Conservation (phyloP, 169 alveolate species). For the Miamiensis avidus region DNA sequence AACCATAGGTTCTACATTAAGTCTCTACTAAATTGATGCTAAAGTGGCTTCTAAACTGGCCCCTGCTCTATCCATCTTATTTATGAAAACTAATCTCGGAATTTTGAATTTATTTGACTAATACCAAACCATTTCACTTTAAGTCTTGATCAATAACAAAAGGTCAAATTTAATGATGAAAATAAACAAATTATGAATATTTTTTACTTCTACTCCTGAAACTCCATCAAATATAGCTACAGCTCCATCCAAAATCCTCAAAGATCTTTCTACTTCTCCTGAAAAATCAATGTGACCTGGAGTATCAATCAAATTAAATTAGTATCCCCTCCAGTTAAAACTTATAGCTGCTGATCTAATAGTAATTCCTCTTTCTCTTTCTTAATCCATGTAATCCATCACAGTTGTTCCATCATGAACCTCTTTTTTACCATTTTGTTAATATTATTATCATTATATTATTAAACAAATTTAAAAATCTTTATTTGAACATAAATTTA, state of each 20-base stretch:
- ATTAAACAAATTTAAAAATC: not conserved
- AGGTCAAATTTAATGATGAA: not conserved
- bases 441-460: no score
- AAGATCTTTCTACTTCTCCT: constrained; percentile 93
- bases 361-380: constrained; percentile 96
- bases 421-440: no score
- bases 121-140: constrained; percentile 94
- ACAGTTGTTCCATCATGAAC: constrained; percentile 91
- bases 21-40: constrained; percentile 81
- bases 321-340: constrained; percentile 90
- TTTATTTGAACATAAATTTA: constrained; percentile 31
- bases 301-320: constrained; percentile 96
- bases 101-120: constrained; percentile 90
- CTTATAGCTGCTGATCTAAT: constrained; percentile 97
- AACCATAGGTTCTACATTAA: constrained; percentile 88
- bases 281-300: constrained; percentile 98
- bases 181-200: not conserved
- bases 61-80: constrained; percentile 95
- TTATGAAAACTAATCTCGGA: constrained; percentile 92
- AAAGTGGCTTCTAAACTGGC: constrained; percentile 87
- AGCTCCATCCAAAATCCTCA: constrained; percentile 97
- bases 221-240: constrained; percentile 96
- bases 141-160: constrained; percentile 76
- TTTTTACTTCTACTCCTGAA: constrained; percentile 88
- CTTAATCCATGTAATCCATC: constrained; percentile 97